Evolutionary conservation across 257 asterid genomes (phyloP).

Genomic region (Verbascum thapsus): DNA sequence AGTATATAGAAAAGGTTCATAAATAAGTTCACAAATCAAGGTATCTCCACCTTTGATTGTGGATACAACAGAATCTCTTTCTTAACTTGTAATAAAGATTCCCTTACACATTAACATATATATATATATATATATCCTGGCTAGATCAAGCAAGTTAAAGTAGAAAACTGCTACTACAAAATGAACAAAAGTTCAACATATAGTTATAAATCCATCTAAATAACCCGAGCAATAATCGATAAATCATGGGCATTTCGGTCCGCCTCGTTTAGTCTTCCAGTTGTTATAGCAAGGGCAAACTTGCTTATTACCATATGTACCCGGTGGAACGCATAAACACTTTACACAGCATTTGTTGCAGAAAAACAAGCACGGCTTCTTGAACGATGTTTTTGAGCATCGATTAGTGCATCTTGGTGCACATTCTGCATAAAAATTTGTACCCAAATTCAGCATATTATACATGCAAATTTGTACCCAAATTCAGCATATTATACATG

Average conservation of each 20-base stretch:
- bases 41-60: not conserved
- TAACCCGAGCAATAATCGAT: not conserved
- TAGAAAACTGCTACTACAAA: not conserved
- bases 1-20: not conserved
- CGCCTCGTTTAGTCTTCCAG: slow-evolving; percentile 73
- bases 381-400: slow-evolving; percentile 61
- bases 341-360: slow-evolving; percentile 65
- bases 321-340: slow-evolving; percentile 70
- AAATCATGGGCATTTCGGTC: slow-evolving; percentile 66
- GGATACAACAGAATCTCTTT: not conserved
- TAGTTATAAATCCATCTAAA: not conserved
- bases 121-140: too few species aligned
- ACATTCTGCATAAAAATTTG: slow-evolving; percentile 45
- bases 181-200: not conserved
- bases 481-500: not conserved
- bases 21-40: not conserved
- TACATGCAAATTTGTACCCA: not conserved
- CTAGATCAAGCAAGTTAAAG: not conserved
- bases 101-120: too few species aligned
- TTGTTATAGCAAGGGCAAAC: slow-evolving; percentile 76
- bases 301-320: slow-evolving; percentile 70
- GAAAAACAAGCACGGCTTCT: slow-evolving; percentile 75
- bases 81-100: not conserved
- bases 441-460: not conserved
- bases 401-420: slow-evolving; percentile 48